Evolutionary conservation across 768 basidiomycete genomes (phyloP).

Genomic region (Suillus plorans): DNA sequence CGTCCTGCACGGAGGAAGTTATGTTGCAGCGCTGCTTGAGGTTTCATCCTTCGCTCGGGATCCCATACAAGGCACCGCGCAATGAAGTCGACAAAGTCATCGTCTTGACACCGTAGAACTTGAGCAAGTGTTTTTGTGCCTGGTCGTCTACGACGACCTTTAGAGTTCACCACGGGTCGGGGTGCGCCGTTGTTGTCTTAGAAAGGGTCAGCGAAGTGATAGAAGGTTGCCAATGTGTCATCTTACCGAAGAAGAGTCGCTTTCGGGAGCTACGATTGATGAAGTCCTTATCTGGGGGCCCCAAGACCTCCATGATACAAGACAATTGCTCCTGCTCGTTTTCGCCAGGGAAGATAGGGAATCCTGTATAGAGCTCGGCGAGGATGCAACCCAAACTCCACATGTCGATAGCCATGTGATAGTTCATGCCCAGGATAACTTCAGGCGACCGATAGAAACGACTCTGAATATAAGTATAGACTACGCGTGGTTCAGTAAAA

Average conservation of each 20-base stretch:
- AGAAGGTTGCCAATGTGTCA: constrained; percentile 6
- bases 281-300: constrained; percentile 92
- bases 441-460: constrained; percentile 99
- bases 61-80: constrained; percentile 98
- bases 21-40: constrained; percentile 88
- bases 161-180: constrained; percentile 92
- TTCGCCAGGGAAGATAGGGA: constrained; percentile 98
- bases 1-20: constrained; percentile 78
- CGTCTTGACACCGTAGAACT: constrained; percentile 90
- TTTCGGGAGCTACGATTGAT: constrained; percentile 92
- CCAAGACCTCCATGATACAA: constrained; percentile 99
- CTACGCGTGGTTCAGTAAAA: constrained; percentile 40
- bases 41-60: constrained; percentile 93
- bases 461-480: constrained; percentile 99
- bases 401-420: constrained; percentile 99
- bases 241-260: constrained; percentile 92
- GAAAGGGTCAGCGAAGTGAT: constrained; percentile 10
- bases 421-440: constrained; percentile 98
- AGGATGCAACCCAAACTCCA: constrained; percentile 99
- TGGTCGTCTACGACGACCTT: constrained; percentile 89
- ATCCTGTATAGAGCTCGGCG: constrained; percentile 95
- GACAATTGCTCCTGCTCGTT: constrained; percentile 98
- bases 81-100: constrained; percentile 95
- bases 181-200: constrained; percentile 92
- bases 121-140: constrained; percentile 88